These are phyloP conservation scores for Cladosporium velox DNA, from an alignment of 2,329 filamentous ascomycete species.

Conservation along the genomic window DNA sequence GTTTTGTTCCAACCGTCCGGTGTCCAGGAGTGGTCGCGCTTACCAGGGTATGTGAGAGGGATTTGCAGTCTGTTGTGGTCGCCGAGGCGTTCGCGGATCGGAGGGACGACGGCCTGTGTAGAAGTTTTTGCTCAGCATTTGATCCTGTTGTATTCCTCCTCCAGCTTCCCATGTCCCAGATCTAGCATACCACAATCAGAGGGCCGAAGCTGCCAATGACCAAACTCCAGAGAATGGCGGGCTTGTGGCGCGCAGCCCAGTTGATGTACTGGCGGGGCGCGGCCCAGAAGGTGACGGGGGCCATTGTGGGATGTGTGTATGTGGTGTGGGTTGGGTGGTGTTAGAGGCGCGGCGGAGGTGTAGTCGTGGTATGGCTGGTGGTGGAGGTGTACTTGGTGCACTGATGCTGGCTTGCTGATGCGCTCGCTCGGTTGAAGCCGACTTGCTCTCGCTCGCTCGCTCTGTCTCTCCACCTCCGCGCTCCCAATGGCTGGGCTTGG, in stretches of 20 bases:
- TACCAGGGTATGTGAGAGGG: constrained; percentile 91
- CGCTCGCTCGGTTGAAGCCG: neutral
- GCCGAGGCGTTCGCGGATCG: constrained; percentile 70
- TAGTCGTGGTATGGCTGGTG: constrained; percentile 3
- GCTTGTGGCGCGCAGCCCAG: constrained; percentile 85
- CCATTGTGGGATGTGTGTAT: constrained; percentile 55
- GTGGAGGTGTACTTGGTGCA: neutral
- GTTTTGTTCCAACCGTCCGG: constrained; percentile 13
- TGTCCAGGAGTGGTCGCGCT: constrained; percentile 44
- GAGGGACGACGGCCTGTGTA: constrained; percentile 63
- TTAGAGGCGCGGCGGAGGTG: neutral
- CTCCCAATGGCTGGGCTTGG: constrained; percentile 13
- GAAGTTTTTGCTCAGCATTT: constrained; percentile 17
- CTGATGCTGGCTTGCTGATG: constrained; percentile 3
- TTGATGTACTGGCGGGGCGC: constrained; percentile 80
- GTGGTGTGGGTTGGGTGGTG: neutral
- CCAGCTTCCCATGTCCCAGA: neutral
- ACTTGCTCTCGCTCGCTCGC: neutral
- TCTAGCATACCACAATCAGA: constrained; percentile 54
- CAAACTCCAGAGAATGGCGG: constrained; percentile 87
- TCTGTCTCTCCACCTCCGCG: constrained; percentile 4
- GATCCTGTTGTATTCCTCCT: neutral
- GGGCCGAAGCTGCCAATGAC: constrained; percentile 74
- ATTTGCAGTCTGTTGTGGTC: constrained; percentile 72
- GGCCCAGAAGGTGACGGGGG: constrained; percentile 78